Evolutionary conservation across 2,329 filamentous ascomycete species (phyloP).

Genomic region (Colletotrichum theobromicola): DNA sequence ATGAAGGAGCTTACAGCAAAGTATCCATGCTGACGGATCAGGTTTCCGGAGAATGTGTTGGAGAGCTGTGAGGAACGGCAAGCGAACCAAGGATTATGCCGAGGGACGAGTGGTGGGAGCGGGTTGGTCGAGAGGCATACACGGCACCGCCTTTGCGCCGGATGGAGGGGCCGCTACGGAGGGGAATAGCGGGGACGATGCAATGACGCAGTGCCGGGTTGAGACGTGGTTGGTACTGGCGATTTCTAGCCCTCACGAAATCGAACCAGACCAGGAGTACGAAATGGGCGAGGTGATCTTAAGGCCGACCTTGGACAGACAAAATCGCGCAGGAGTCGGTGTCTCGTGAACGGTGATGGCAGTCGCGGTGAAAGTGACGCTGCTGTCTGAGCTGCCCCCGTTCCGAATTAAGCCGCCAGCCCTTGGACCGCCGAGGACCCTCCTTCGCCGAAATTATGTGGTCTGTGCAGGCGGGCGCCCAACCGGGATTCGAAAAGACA

Average conservation of each 20-base stretch:
- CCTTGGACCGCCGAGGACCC: background rate
- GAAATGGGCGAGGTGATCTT: background rate
- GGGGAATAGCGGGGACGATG: slow-evolving; percentile 18
- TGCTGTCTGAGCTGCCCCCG: slow-evolving; percentile 15
- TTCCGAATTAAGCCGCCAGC: slow-evolving; percentile 20
- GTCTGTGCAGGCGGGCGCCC: slow-evolving; percentile 5
- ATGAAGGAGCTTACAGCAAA: slow-evolving; percentile 29
- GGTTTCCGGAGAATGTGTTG: background rate
- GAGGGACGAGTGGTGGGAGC: background rate
- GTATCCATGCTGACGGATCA: slow-evolving; percentile 30
- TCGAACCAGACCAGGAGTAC: background rate
- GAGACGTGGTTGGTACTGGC: background rate
- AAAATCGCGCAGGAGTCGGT: slow-evolving; percentile 10
- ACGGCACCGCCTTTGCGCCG: slow-evolving; percentile 19
- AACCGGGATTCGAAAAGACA: background rate
- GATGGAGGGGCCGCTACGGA: slow-evolving; percentile 18
- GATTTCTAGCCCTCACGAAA: background rate
- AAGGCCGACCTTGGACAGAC: background rate
- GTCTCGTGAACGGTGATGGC: background rate
- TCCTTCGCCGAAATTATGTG: background rate
- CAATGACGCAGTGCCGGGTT: slow-evolving; percentile 13
- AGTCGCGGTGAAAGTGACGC: background rate
- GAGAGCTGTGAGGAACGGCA: background rate
- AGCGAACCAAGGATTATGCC: background rate
- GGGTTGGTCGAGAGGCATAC: slow-evolving; percentile 6